Base-by-base conservation (phyloP, 495 filamentous ascomycete species). In the Astrothelium macrocarpum region DNA sequence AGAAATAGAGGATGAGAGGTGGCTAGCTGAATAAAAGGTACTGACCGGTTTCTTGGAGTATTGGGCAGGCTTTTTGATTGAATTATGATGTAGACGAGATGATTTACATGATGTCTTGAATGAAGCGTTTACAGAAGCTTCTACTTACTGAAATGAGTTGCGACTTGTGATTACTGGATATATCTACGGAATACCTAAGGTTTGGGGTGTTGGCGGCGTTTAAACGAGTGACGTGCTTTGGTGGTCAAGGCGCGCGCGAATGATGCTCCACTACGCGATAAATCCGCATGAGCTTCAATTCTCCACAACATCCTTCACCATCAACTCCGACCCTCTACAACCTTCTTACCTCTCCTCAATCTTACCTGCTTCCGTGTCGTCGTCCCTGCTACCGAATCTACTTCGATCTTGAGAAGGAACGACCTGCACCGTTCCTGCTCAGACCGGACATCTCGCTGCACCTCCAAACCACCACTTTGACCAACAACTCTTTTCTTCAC, bases 391-490 rank as follows among this genome's bases (percentile, higher is more conserved):
- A n/a, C n/a, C n/a, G n/a, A n/a, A n/a, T n/a, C n/a, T n/a, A n/a
- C n/a, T 56, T 29, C 49, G 49, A 20, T 20, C 9, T 16, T 29
- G 25, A 5, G 23, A 9, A 56, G 49, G 49, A 56, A 29, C 49
- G 49, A 56, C 49, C 49, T 56, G 49, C 49, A 56, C 49, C 49
- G 49, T 56, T 56, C 49, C 20, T 56, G 49, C 49, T 56, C 29
- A n/a, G 49, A 56, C 49, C 49, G 49, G 49, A 56, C 23, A 56
- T 12, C 49, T 20, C 49, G 5, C 49, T 49, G 20, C 45, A 49
- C 45, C 11, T 20, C 12, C 14, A 49, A 16, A 49, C 20, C 20
- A 49, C 5, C 26, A 56, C 12, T 26, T 56, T 56, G 7, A 7
- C 16, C 49, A 29, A 56, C 43, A 25, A 56, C 49, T 16, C 25